Evolutionary conservation across 1,284 basidiomycete species (phyloP).

Genomic region (Irpex rosettiformis): DNA sequence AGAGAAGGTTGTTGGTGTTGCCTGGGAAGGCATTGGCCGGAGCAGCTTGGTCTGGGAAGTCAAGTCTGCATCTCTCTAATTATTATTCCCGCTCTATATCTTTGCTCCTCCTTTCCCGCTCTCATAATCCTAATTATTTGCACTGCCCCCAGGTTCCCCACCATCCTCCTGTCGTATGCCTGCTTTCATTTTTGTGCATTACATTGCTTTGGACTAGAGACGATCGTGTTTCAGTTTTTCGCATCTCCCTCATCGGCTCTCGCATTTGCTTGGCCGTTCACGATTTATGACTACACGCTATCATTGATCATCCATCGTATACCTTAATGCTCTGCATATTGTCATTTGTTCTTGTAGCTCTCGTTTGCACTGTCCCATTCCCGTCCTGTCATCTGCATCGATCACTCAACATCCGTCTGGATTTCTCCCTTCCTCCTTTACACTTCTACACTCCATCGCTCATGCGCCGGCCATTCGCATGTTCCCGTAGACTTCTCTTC

Average conservation of each 20-base stretch:
- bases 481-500: no score
- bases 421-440: not conserved
- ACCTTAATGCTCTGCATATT: not conserved
- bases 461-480: no score
- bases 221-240: not conserved
- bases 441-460: not conserved
- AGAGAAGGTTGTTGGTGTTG: constrained; percentile 53
- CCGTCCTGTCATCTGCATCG: not conserved
- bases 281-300: not conserved
- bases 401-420: no score
- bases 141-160: not conserved
- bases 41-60: constrained; percentile 43
- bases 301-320: not conserved
- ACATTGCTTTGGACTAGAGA: constrained; percentile 1
- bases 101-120: not conserved
- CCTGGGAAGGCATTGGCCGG: constrained; percentile 54
- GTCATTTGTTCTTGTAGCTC: not conserved
- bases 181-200: not conserved
- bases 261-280: not conserved
- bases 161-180: not conserved
- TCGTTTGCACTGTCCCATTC: not conserved
- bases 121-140: not conserved
- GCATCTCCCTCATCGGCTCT: not conserved
- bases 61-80: constrained; percentile 5
- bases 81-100: constrained; percentile 9